Base-by-base conservation (phyloP, 306 rosid genomes). In the Acacia confusa region DNA sequence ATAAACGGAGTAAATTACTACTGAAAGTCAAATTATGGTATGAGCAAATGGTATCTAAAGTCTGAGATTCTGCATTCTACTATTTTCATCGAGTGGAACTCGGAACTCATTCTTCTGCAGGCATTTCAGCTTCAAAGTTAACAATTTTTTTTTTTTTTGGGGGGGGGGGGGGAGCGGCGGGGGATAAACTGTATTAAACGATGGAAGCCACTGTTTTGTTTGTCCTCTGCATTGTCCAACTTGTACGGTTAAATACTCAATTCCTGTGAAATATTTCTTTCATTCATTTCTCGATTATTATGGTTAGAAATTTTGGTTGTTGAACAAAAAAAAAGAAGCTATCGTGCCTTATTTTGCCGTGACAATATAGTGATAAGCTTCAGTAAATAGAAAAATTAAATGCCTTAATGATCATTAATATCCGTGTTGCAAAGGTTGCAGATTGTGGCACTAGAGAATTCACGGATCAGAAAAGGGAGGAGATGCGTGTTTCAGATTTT, bases 401-500 rank as follows among this genome's bases (percentile, higher is more conserved):
- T 80, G 19, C 12, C 32, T 30, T 22, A 27, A 14, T 17, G 74
- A 7, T 55, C 44, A 78, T 73, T 60, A 5, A 43, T 55, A 48
- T 65, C 78, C 74, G 75, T 81, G 34, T 6, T 43, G 77, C 28
- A 9, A 73, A 95, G 97, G 98, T 95, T 87, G 96, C 97, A 64
- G 97, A 95, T 78, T 95, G 98, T 81, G 88, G 84, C 80, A 81
- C 87, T 19, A 92, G 90, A 82, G 96, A 92, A 68, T 90, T 92
- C 82, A 87, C 97, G 27, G 99, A 95, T 88, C 99, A 95, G 88
- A 90, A 91, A 83, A 89, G 96, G 76, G 83, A 82, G 82, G 97
- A 92, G 86, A 86, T 91, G 93, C 48, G 84, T 76, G 92, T 95
- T 73, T 86, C 94, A 0, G 93, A 92, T 74, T 92, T 93, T 72